phyloP scores from a whole-genome alignment of 2,329 filamentous ascomycete genomes.

The Cladophialophora carrionii region DNA sequence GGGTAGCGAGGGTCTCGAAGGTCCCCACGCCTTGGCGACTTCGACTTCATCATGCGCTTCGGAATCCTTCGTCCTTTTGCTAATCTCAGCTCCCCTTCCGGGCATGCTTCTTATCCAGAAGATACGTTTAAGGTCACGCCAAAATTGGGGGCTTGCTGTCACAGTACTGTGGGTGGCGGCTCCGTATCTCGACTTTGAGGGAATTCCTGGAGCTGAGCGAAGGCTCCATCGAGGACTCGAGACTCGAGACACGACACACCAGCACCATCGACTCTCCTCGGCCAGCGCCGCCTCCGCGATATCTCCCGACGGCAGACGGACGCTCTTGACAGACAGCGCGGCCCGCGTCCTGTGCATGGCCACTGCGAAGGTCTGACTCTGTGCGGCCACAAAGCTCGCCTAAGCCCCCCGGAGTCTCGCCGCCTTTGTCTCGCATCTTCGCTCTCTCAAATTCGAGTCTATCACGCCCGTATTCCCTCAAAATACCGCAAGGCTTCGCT shows the following conservation, averaged over 20 bases:
- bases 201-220: background rate
- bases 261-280: background rate
- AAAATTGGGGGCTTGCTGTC: background rate
- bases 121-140: background rate
- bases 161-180: background rate
- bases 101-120: background rate
- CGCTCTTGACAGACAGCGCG: background rate
- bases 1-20: background rate
- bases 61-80: constrained; percentile 4
- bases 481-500: background rate
- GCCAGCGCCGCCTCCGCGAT: background rate
- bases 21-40: constrained; percentile 4
- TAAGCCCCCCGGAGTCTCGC: background rate
- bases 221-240: background rate
- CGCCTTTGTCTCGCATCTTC: background rate
- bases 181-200: background rate
- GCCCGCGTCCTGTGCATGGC: background rate
- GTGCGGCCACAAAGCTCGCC: background rate
- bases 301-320: background rate
- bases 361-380: background rate
- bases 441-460: background rate
- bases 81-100: background rate
- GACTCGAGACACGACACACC: too few relatives aligned
- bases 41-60: constrained; percentile 5
- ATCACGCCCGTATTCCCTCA: background rate